These are phyloP conservation scores for Coniosporium tulheliwenetii DNA, from an alignment of 2,329 filamentous ascomycete genomes.

Conservation along the genomic window DNA sequence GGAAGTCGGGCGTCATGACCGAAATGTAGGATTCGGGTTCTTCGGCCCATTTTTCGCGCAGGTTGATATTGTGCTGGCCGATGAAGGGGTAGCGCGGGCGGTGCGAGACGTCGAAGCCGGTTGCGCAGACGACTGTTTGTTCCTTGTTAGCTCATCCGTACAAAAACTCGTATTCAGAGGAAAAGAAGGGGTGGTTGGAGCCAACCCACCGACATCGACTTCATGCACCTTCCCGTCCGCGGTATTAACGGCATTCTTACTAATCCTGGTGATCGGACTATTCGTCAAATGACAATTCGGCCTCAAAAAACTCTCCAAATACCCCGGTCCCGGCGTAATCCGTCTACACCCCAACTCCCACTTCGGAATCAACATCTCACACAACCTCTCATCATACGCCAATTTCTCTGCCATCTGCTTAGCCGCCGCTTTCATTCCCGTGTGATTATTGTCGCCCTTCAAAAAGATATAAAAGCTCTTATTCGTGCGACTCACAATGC, in stretches of 20 bases:
- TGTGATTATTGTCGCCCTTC: slow-evolving; percentile 35
- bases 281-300: slow-evolving; percentile 48
- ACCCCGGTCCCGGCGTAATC: slow-evolving; percentile 50
- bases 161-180: too few relatives aligned
- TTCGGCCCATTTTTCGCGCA: slow-evolving; percentile 12
- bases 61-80: slow-evolving; percentile 17
- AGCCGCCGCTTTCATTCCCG: too few relatives aligned
- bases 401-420: slow-evolving; percentile 35
- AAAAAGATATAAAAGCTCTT: slow-evolving; percentile 40
- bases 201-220: slow-evolving; percentile 48
- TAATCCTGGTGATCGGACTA: slow-evolving; percentile 42
- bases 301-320: slow-evolving; percentile 47
- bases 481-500: slow-evolving; percentile 16
- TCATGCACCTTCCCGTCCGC: slow-evolving; percentile 38
- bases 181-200: too few relatives aligned
- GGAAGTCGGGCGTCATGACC: slow-evolving; percentile 12
- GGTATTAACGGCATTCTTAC: slow-evolving; percentile 43
- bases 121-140: slow-evolving; percentile 35
- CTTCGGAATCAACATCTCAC: slow-evolving; percentile 41
- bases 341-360: slow-evolving; percentile 50
- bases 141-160: too few relatives aligned
- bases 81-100: slow-evolving; percentile 18
- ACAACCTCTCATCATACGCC: slow-evolving; percentile 37
- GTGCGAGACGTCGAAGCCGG: slow-evolving; percentile 24
- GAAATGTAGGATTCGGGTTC: slow-evolving; percentile 12